Evolutionary conservation across 495 filamentous ascomycete species (phyloP), one percentile per base, ranked within the genome.

Genomic region (Aspergillus bertholletiae): DNA sequence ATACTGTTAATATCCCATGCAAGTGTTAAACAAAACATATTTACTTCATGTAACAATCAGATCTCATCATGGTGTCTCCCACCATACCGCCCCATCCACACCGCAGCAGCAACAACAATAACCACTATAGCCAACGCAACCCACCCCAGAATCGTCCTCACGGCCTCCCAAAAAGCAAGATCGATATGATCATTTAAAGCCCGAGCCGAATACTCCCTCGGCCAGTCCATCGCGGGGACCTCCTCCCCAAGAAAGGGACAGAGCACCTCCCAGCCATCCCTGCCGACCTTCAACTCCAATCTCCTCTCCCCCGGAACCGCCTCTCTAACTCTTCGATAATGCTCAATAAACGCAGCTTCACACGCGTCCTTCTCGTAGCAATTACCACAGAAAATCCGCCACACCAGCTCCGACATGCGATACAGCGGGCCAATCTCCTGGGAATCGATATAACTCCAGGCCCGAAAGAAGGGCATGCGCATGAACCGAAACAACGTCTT

Each of bases 261-360:
- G 6, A 53, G 51, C 51, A 35, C 40, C 24, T 46, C 41, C 51
- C 51, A 53, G 0, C 51, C 51, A 46, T 53, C 51, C 24, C 26
- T 21, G 18, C 51, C 51, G 32, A 12, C 40, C 40, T 11, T 46
- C 51, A 37, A 53, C 51, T 46, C 51, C 51, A 53, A 26, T 9
- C 46, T 26, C 41, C 43, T 23, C 15, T 44, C 27, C 40, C 15
- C 12, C 5, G 51, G 51, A 35, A 53, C 28, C 5, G 26, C 11
- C 1, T 34, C 22, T 9, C 51, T 17, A 0, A 53, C 43, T 17
- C 28, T 17, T 9, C 35, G 26, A 45, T 53, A 17, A 35, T 53
- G 41, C 30, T 35, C 41, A 6, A 53, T 8, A 53, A 32, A 53
- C 40, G 24, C 27, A n/a, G 5, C 5, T n/a, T n/a, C 24, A 43